These are phyloP conservation scores for Isabelozyma gotoi DNA, from an alignment of 805 yeast species.

Conservation along the genomic window DNA sequence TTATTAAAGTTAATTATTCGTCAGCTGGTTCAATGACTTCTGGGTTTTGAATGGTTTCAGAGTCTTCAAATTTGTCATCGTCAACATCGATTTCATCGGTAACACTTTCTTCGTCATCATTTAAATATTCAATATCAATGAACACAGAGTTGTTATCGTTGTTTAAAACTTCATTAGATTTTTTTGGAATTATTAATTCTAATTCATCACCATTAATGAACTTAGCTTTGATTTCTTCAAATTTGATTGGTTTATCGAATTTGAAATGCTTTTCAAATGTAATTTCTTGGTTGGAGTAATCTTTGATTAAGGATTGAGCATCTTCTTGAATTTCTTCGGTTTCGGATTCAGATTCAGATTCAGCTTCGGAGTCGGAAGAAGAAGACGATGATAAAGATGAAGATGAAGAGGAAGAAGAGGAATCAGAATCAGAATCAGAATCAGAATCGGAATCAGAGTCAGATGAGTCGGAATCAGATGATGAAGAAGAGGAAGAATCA, in stretches of 20 bases:
- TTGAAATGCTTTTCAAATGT: conserved; percentile 43
- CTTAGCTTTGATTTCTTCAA: conserved; percentile 36
- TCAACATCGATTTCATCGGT: conserved; percentile 2
- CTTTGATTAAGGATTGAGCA: conserved; percentile 34
- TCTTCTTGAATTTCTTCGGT: conserved; percentile 41
- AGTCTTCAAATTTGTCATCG: neutral
- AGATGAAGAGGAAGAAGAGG: conserved; percentile 5
- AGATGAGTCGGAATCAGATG: neutral
- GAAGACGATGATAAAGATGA: conserved; percentile 3
- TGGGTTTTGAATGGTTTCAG: neutral
- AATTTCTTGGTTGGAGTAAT: conserved; percentile 39
- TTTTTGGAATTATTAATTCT: conserved; percentile 41
- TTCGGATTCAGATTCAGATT: conserved; percentile 11
- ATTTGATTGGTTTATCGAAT: conserved; percentile 38
- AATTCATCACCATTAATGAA: conserved; percentile 40
- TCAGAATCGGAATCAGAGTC: conserved; percentile 7
- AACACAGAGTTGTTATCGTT: conserved; percentile 20
- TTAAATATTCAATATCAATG: conserved; percentile 21
- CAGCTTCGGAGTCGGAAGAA: conserved; percentile 9
- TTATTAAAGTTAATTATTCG: neutral
- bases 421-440: conserved; percentile 6
- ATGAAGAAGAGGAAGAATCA: neutral
- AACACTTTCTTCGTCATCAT: conserved; percentile 3
- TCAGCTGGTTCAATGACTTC: neutral
- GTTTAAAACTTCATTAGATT: conserved; percentile 7